Percentiles rank a stretch among this genome's conserved stretches.
These are phyloP conservation scores for Lactarius hatsudake DNA, from an alignment of 768 basidiomycete genomes.

Conservation along the genomic window DNA sequence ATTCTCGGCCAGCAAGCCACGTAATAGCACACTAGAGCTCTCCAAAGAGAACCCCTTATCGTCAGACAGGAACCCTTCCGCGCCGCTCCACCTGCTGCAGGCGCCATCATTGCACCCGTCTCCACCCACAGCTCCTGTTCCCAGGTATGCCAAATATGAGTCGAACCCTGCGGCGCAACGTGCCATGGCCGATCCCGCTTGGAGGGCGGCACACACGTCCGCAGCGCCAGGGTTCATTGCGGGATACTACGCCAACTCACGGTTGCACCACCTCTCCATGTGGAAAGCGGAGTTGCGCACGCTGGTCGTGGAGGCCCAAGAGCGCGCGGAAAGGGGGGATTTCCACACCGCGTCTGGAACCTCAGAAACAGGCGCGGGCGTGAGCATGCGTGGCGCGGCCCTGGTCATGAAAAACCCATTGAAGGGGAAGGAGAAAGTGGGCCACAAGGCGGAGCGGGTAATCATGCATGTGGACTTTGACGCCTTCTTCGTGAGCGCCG, in stretches of 20 bases:
- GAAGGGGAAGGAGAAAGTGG: slow-evolving; percentile 57
- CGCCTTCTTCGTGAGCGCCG: slow-evolving; percentile 95
- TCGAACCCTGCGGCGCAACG: slow-evolving; percentile 75
- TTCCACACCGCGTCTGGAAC: slow-evolving; percentile 27
- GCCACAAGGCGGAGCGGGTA: slow-evolving; percentile 51
- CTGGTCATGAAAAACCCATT: slow-evolving; percentile 50
- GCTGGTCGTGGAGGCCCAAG: slow-evolving; percentile 78
- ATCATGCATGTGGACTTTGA: slow-evolving; percentile 97
- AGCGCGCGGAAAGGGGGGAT: slow-evolving; percentile 51
- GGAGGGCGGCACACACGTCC: slow-evolving; percentile 87
- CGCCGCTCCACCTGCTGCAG: slow-evolving; percentile 26
- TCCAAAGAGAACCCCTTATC: neutral
- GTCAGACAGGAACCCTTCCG: slow-evolving; percentile 1
- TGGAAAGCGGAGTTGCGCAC: slow-evolving; percentile 90
- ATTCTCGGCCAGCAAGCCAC: slow-evolving; percentile 26
- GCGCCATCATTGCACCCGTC: slow-evolving; percentile 44
- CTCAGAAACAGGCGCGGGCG: slow-evolving; percentile 19
- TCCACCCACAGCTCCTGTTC: slow-evolving; percentile 46
- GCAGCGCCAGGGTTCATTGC: slow-evolving; percentile 84
- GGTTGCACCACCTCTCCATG: slow-evolving; percentile 87
- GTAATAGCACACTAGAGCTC: neutral
- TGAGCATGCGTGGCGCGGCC: slow-evolving; percentile 41
- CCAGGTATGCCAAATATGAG: slow-evolving; percentile 62
- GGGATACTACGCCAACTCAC: slow-evolving; percentile 66
- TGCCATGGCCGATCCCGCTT: slow-evolving; percentile 78